Conservation (phyloP, 257 asterid species). For the Avicennia marina region DNA sequence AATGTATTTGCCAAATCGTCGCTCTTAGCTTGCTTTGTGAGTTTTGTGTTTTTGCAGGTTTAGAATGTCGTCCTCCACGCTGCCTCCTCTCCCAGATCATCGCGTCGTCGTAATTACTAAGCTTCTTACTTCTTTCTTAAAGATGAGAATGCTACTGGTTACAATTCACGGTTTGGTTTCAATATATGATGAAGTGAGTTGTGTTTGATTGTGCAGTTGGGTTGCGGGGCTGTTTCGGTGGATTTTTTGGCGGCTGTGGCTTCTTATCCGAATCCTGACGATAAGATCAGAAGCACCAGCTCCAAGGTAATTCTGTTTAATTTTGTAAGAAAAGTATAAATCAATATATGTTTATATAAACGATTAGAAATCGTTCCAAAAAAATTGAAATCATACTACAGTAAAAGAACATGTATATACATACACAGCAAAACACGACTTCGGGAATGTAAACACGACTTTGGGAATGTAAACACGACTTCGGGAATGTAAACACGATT, state of each 20-base stretch:
- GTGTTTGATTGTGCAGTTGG: constrained; percentile 51
- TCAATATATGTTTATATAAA: not conserved
- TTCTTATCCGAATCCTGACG: constrained; percentile 91
- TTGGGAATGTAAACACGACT: too few relatives aligned
- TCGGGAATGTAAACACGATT: too few relatives aligned
- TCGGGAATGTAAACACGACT: too few relatives aligned
- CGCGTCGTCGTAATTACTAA: constrained; percentile 48
- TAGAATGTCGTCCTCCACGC: constrained; percentile 41
- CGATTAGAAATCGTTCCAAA: not conserved
- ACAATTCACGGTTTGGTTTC: not conserved
- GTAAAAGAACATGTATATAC: too few relatives aligned
- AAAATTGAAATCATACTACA: too few relatives aligned
- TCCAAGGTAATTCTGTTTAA: constrained; percentile 44
- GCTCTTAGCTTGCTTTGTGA: not conserved
- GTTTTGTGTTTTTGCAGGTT: constrained; percentile 22
- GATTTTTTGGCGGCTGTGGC: constrained; percentile 85
- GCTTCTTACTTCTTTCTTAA: not conserved
- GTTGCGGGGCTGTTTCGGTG: constrained; percentile 57
- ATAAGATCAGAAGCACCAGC: constrained; percentile 80
- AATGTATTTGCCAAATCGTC: not conserved
- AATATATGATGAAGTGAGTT: constrained; percentile 13
- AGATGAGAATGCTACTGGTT: not conserved
- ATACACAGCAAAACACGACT: too few relatives aligned
- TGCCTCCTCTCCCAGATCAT: constrained; percentile 55
- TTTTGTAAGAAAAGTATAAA: not conserved